Evolutionary conservation across 2,329 filamentous ascomycete genomes (phyloP).

Genomic region (Pyrenophora graminea): DNA sequence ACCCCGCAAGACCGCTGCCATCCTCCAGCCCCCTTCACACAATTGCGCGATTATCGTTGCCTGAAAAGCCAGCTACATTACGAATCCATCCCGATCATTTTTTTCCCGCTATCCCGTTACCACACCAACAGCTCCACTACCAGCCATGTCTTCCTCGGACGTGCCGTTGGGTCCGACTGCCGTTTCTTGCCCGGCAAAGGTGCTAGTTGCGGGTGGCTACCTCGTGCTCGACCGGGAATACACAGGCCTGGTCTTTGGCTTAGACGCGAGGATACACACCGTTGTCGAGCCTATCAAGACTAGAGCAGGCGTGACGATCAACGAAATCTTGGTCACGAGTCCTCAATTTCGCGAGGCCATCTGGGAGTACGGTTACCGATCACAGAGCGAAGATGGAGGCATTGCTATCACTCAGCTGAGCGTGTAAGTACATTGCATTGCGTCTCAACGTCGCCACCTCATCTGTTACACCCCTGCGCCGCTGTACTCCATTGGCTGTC

Average conservation of each 20-base stretch:
- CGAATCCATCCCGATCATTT: constrained; percentile 9
- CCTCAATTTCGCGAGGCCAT: constrained; percentile 87
- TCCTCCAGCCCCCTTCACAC: constrained; percentile 18
- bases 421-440: constrained; percentile 62
- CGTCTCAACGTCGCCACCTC: background rate
- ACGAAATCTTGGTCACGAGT: constrained; percentile 82
- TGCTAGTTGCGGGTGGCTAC: constrained; percentile 92
- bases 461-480: background rate
- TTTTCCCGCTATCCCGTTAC: background rate
- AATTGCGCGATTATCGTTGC: constrained; percentile 22
- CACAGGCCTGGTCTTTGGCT: constrained; percentile 71
- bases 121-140: constrained; percentile 20
- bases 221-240: constrained; percentile 88
- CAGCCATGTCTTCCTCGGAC: constrained; percentile 16
- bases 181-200: constrained; percentile 93
- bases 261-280: constrained; percentile 67
- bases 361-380: constrained; percentile 84
- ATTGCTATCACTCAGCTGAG: constrained; percentile 79
- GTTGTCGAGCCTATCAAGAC: constrained; percentile 60
- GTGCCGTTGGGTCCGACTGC: constrained; percentile 34
- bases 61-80: constrained; percentile 18
- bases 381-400: constrained; percentile 72
- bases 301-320: constrained; percentile 63
- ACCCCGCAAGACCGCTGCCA: constrained; percentile 23
- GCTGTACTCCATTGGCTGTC: background rate